phyloP scores from a whole-genome alignment of 2,329 filamentous ascomycete species.

The Rutstroemia sp. region DNA sequence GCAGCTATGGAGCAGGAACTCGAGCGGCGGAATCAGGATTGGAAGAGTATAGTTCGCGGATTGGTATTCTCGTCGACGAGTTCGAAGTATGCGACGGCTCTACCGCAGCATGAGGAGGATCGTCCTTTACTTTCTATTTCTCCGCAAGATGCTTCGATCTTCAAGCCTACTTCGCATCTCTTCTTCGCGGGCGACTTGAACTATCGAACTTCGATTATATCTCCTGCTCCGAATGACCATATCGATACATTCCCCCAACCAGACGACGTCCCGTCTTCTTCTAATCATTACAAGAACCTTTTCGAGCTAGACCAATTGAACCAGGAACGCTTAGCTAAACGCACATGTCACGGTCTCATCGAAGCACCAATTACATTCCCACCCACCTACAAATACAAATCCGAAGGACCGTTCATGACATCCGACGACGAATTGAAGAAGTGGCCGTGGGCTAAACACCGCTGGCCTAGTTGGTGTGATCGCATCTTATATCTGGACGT shows the following conservation, averaged over 20 bases:
- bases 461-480: slow-evolving; percentile 92
- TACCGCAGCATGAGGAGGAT: slow-evolving; percentile 28
- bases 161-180: slow-evolving; percentile 65
- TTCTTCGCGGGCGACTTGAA: slow-evolving; percentile 92
- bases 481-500: slow-evolving; percentile 71
- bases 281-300: slow-evolving; percentile 57
- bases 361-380: slow-evolving; percentile 74
- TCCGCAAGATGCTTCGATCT: slow-evolving; percentile 55
- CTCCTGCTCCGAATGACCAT: slow-evolving; percentile 51
- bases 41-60: slow-evolving; percentile 73
- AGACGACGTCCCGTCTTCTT: slow-evolving; percentile 41
- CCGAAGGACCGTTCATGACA: slow-evolving; percentile 36
- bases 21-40: slow-evolving; percentile 74
- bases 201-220: slow-evolving; percentile 71
- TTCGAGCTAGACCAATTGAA: slow-evolving; percentile 72
- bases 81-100: slow-evolving; percentile 13
- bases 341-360: slow-evolving; percentile 68
- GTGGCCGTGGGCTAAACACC: slow-evolving; percentile 72
- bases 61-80: slow-evolving; percentile 60
- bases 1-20: slow-evolving; percentile 80
- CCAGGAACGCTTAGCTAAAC: slow-evolving; percentile 58
- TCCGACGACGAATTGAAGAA: slow-evolving; percentile 34
- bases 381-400: slow-evolving; percentile 86
- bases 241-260: slow-evolving; percentile 54
- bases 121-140: slow-evolving; percentile 33